Evolutionary conservation across 2,329 filamentous ascomycete genomes (phyloP), one percentile per base, ranked within the genome.

Genomic region (Aaosphaeria arxii): DNA sequence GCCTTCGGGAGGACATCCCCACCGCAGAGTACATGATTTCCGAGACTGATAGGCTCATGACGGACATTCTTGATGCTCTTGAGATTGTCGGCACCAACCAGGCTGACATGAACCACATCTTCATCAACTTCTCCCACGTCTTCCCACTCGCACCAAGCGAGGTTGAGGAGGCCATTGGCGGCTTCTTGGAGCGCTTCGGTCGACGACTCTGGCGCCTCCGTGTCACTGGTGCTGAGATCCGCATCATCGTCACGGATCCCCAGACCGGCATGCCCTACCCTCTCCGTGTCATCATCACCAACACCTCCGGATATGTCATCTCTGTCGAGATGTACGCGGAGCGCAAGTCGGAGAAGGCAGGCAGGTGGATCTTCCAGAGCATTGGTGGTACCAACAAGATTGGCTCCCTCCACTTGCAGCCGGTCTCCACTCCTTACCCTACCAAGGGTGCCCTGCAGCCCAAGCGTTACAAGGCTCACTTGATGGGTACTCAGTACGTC

Each of bases 51-150:
- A 87, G 94, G 55, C 81, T 97, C 61, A 91, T 99, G 82, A 97
- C 90, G 70, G 94, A 99, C 69, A 97, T 99, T 64, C 84, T 97
- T 45, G 94, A 99, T 68, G 94, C 94, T 40, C 80, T 99, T 49
- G 94, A 99, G 80, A 96, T 99, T 62, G 95, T 96, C 67, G 94
- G 94, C 67, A 96, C 96, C 81, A 97, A 96, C 78, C 95, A 95
- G 77, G 96, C 94, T 44, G 94, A 99, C 79, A 82, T 99, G 68
- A 99, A 99, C 80, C 94, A 99, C 77, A 94, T 99, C 81, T 99
- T 99, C 79, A 94, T 99, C 81, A 97, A 99, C 82, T 99, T 99
- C 78, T 94, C 90, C 0, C 90, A 91, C 7, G 89, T 96, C 50
- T 97, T 99, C 85, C 89, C 91, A 69, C 84, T 99, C 43, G 81